These are phyloP conservation scores for Coniochaeta hoffmannii DNA, from an alignment of 2,329 filamentous ascomycete species.

Conservation along the genomic window DNA sequence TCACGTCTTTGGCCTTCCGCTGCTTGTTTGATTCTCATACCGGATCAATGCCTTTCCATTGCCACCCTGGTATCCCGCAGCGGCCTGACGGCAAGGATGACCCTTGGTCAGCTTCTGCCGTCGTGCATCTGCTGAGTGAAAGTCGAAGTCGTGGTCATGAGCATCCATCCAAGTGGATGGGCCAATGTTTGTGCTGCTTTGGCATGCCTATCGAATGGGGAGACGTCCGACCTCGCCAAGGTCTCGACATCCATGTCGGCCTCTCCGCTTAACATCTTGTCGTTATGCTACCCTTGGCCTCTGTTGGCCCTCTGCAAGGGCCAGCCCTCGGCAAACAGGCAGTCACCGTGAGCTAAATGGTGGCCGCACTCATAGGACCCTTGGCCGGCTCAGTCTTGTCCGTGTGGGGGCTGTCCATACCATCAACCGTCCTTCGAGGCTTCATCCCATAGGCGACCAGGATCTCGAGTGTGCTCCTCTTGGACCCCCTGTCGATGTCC, in stretches of 20 bases:
- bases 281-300: neutral
- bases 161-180: neutral
- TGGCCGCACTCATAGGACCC: neutral
- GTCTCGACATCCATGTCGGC: conserved; percentile 7
- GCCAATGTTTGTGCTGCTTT: neutral
- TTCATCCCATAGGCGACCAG: neutral
- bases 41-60: conserved; percentile 17
- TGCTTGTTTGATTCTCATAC: conserved; percentile 1
- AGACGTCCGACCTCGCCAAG: conserved; percentile 17
- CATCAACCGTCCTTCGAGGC: neutral
- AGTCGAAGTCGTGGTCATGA: too few relatives aligned
- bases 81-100: neutral
- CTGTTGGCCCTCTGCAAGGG: neutral
- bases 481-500: neutral
- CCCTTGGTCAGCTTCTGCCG: neutral
- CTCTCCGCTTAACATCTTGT: conserved; percentile 5
- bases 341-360: neutral
- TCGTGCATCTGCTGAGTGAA: too few relatives aligned
- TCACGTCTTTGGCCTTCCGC: neutral
- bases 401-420: neutral
- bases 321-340: too few relatives aligned
- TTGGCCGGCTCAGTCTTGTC: neutral
- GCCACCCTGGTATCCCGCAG: neutral
- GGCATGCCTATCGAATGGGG: neutral
- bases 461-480: neutral